Percentiles rank a stretch among this genome's conserved stretches.
These are phyloP conservation scores for Kodamaea leandrae DNA, from an alignment of 805 yeast species.

Conservation along the genomic window DNA sequence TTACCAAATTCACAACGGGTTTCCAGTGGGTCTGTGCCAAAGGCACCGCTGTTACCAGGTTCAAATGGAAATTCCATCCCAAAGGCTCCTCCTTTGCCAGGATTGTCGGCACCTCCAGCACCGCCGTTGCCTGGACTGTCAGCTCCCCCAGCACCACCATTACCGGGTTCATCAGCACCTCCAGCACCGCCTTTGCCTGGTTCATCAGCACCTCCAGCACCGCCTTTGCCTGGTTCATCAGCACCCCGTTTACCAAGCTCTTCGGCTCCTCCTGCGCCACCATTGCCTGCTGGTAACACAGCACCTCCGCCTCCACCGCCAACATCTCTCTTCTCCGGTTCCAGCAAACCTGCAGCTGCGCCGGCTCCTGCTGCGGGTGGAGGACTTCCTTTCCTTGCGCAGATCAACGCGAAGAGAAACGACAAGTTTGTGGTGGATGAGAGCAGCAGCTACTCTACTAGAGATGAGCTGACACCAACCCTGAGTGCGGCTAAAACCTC, in stretches of 20 bases:
- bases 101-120: conserved; percentile 10
- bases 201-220: conserved; percentile 1
- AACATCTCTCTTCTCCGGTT: no score
- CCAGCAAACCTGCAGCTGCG: conserved; percentile 9
- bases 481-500: conserved; percentile 14
- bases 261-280: conserved; percentile 12
- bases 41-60: conserved; percentile 17
- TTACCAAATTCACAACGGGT: not conserved
- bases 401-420: conserved; percentile 49
- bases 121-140: conserved; percentile 23
- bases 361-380: conserved; percentile 34
- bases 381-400: conserved; percentile 46
- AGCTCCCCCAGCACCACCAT: conserved; percentile 13
- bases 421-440: conserved; percentile 46
- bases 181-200: conserved; percentile 8
- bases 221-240: conserved; percentile 7
- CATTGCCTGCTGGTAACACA: conserved; percentile 18
- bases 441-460: conserved; percentile 8
- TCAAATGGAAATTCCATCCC: conserved; percentile 17
- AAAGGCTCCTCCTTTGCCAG: conserved; percentile 20
- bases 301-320: conserved; percentile 19
- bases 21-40: conserved; percentile 2
- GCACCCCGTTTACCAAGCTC: conserved; percentile 10
- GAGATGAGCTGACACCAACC: not conserved
- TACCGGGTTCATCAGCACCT: conserved; percentile 1